These are phyloP conservation scores for Moesziomyces sp. DNA, from an alignment of 1,284 basidiomycete genomes.

Conservation along the genomic window DNA sequence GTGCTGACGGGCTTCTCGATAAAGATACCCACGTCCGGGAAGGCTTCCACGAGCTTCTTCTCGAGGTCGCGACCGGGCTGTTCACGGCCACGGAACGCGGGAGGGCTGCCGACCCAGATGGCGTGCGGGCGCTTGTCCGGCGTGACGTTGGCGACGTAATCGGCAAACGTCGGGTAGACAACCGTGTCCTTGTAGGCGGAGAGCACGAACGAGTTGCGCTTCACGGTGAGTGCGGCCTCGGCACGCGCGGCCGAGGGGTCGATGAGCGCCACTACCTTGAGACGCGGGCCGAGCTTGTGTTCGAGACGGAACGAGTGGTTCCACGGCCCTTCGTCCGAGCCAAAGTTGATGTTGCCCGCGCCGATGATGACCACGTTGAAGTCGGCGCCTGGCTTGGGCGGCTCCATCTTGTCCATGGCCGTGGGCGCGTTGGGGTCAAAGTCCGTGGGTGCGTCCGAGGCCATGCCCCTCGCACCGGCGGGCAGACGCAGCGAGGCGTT, in stretches of 20 bases:
- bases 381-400: constrained; percentile 64
- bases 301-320: constrained; percentile 67
- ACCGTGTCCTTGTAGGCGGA: constrained; percentile 92
- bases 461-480: constrained; percentile 17
- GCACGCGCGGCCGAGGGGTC: constrained; percentile 89
- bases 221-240: constrained; percentile 82
- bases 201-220: constrained; percentile 92
- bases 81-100: constrained; percentile 79
- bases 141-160: constrained; percentile 79
- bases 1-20: constrained; percentile 95
- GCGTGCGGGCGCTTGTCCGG: constrained; percentile 72
- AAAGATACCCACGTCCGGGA: constrained; percentile 80
- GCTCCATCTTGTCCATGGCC: constrained; percentile 66
- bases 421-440: constrained; percentile 62
- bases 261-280: constrained; percentile 93
- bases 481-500: constrained; percentile 16
- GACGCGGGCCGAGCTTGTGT: constrained; percentile 88
- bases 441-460: constrained; percentile 28
- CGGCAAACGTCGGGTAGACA: constrained; percentile 86
- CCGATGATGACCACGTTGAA: constrained; percentile 67
- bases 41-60: constrained; percentile 85
- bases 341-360: constrained; percentile 65
- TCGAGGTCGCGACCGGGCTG: constrained; percentile 83
- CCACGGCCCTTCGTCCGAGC: constrained; percentile 67
- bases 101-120: constrained; percentile 89